phyloP scores from a whole-genome alignment of 306 rosid genomes.

The Quercus aquifolioides region DNA sequence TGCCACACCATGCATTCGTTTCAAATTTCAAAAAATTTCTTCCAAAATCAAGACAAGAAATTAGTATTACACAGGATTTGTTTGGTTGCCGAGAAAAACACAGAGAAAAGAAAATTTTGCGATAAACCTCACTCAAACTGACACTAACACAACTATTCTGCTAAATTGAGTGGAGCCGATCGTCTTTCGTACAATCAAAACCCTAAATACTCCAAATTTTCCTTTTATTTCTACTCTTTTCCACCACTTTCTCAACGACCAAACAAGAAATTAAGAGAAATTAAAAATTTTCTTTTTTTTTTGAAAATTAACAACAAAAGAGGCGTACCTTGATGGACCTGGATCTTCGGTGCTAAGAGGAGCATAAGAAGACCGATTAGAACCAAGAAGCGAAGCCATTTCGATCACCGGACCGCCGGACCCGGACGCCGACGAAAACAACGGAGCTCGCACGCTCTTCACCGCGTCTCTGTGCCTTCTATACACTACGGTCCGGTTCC shows the following conservation, averaged over 20 bases:
- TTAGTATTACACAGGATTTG: background rate
- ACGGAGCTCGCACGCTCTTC: conserved; percentile 71
- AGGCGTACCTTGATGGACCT: conserved; percentile 42
- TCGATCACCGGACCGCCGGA: conserved; percentile 68
- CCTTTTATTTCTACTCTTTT: background rate
- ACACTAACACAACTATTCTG: background rate
- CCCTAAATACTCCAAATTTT: background rate
- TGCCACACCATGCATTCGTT: too few species aligned
- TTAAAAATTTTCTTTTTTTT: too few species aligned
- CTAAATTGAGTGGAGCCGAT: background rate
- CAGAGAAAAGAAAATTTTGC: background rate
- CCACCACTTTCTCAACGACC: background rate
- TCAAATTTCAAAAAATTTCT: background rate
- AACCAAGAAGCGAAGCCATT: conserved; percentile 65
- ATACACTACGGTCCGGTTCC: conserved; percentile 56
- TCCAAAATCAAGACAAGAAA: background rate
- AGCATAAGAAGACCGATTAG: conserved; percentile 59
- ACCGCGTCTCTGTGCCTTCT: conserved; percentile 66
- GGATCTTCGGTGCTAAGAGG: conserved; percentile 78
- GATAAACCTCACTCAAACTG: background rate
- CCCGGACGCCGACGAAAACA: conserved; percentile 57
- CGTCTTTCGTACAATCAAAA: background rate
- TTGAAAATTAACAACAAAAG: background rate
- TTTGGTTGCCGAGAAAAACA: background rate
- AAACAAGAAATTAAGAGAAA: background rate